Evolutionary conservation across 257 asterid species (phyloP), one percentile per base, ranked within the genome.

Genomic region (Oldenlandia corymbosa): DNA sequence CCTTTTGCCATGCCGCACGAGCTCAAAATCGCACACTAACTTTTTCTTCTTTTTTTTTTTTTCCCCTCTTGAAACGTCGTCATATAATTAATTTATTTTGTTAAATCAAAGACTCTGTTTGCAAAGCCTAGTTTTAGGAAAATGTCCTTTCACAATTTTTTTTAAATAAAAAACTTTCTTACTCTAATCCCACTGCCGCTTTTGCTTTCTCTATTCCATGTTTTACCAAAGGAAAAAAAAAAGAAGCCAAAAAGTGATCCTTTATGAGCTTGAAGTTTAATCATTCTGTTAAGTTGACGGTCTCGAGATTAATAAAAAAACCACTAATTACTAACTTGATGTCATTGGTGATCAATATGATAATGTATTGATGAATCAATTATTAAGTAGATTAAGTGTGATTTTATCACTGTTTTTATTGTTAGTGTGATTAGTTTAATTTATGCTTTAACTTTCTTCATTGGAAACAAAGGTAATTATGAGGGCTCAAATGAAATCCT

Each of bases 1-100:
- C 68, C 45, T 49, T 48, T 63, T 24, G 5, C 10, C 32, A 21
- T 4, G 41, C 58, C 73, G 64, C 68, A 69, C 58, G 73, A 69
- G 43, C 48, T 42, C 50, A n/a, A n/a, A 51, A 4, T 47, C 34
- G 3, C 42, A 18, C 13, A n/a, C n/a, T n/a, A n/a, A n/a, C n/a
- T n/a, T n/a, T n/a, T n/a, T n/a, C n/a, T n/a, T n/a, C n/a, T n/a
- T n/a, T n/a, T n/a, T n/a, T n/a, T n/a, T n/a, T n/a, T n/a, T n/a
- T n/a, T n/a, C n/a, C n/a, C n/a, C n/a, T n/a, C 27, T 45, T 30
- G n/a, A 36, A 36, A 43, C 28, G 10, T 20, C 24, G 10, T 24
- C 7, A 17, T 61, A 20, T 30, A 4, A n/a, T 58, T 32, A 2
- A 2, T 39, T 39, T 3, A 39, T 10, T 39, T n/a, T n/a, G n/a